Evolutionary conservation across 176 grass and related monocot genomes (phyloP), one percentile per base, ranked within the genome.

Genomic region (Zea luxurians): DNA sequence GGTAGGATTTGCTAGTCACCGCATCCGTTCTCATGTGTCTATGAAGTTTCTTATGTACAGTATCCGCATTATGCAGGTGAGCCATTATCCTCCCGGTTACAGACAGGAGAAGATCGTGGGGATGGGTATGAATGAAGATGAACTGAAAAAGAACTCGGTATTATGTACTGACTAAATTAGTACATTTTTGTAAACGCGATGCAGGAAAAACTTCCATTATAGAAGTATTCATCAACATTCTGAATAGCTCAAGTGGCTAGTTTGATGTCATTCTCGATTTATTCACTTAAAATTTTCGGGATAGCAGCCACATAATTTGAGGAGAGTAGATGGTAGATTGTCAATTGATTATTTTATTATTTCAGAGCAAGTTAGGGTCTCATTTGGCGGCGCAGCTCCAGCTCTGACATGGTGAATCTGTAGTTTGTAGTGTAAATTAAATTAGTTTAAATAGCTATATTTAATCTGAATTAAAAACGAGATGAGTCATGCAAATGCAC

Each of bases 41-140:
- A 12, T 61, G 4, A 80, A 64, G 66, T 57, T 68, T 43, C 48
- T 88, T 60, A 59, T 21, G 55, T 21, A 68, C 68, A 16, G 5
- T 85, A 55, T 86, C 15, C 70, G 16, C 49, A 20, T 83, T 67
- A 37, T 92, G 15, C 66, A 97, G 94, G 91, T 97, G 74, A 97
- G 94, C 87, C 94, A 97, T 78, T 97, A 91, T 86, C 94, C 94
- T n/a, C 71, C 63, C 2, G 77, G 91, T 50, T 97, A 94, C 78
- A 87, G 79, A 47, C 94, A 92, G 40, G 91, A 90, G 62, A 97
- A 79, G 71, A 86, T 97, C 82, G 82, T 93, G 61, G 94, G 94
- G 63, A 97, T 94, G 89, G 94, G 94, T 59, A 92, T 97, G 94
- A 97, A 97, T 86, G 94, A 97, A 82, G 87, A 86, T 6, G 94